Evolutionary conservation across 208 protist species (phyloP).

Genomic region (Giardia muris): DNA sequence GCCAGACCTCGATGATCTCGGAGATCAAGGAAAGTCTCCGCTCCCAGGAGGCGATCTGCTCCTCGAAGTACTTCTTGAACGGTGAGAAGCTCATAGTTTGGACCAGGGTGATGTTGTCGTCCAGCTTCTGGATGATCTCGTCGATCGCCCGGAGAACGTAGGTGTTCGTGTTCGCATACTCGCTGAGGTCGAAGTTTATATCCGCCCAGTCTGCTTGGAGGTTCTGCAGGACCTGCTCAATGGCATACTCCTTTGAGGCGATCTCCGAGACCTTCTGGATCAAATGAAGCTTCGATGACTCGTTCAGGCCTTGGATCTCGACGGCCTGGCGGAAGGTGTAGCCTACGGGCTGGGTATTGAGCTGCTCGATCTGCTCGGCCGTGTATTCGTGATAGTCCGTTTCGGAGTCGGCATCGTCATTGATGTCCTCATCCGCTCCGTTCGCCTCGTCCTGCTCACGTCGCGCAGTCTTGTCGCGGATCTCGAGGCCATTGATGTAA

Average conservation of each 20-base stretch:
- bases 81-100: constrained; percentile 66
- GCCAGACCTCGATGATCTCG: constrained; percentile 51
- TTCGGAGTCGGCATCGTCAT: not conserved
- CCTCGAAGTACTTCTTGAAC: constrained; percentile 57
- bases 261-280: constrained; percentile 67
- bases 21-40: constrained; percentile 46
- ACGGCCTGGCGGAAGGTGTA: constrained; percentile 40
- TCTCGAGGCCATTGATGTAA: constrained; percentile 24
- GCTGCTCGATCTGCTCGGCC: not conserved
- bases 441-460: not conserved
- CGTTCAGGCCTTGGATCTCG: constrained; percentile 37
- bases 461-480: not conserved
- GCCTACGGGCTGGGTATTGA: not conserved
- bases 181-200: constrained; percentile 38
- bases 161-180: not conserved
- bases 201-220: constrained; percentile 67
- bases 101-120: constrained; percentile 49
- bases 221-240: constrained; percentile 44
- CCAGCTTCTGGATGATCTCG: constrained; percentile 68
- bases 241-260: constrained; percentile 69
- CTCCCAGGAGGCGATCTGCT: constrained; percentile 49
- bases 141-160: constrained; percentile 55
- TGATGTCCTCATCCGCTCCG: not conserved
- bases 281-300: constrained; percentile 55
- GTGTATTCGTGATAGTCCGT: constrained; percentile 13